Percentiles rank a stretch among this genome's conserved stretches.
Evolutionary conservation across 2,329 filamentous ascomycete species (phyloP).

Genomic region (Exutisphaerella laricina): DNA sequence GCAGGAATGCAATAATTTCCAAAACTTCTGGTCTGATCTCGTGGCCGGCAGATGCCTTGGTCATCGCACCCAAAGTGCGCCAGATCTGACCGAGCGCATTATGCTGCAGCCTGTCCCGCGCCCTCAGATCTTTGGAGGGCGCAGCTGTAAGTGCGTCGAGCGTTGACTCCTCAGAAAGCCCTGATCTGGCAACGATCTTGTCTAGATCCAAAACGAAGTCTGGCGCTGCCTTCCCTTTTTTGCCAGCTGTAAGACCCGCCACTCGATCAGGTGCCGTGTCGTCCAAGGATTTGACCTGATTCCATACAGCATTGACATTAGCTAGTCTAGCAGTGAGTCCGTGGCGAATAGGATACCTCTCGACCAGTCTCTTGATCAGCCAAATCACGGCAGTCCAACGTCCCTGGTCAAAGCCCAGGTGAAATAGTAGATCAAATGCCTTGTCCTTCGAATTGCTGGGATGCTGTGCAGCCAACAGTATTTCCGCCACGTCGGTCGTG

Average conservation of each 20-base stretch:
- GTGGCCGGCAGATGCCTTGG: slow-evolving; percentile 30
- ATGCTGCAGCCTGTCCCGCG: slow-evolving; percentile 28
- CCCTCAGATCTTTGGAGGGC: slow-evolving; percentile 1
- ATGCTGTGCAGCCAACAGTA: slow-evolving; percentile 25
- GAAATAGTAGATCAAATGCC: slow-evolving; percentile 35
- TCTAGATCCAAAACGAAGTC: background rate
- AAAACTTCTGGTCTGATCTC: slow-evolving; percentile 41
- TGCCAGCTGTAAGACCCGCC: too few species aligned
- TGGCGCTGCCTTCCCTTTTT: background rate
- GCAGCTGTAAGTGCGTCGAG: slow-evolving; percentile 23
- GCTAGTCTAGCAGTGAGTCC: slow-evolving; percentile 1
- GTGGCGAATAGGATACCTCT: slow-evolving; percentile 24
- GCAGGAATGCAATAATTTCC: slow-evolving; percentile 45
- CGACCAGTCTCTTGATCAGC: slow-evolving; percentile 41
- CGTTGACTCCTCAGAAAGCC: background rate
- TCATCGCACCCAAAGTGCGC: slow-evolving; percentile 43
- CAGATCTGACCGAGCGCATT: slow-evolving; percentile 42
- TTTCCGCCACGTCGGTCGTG: slow-evolving; percentile 22
- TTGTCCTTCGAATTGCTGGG: slow-evolving; percentile 2
- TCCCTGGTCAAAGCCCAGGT: slow-evolving; percentile 37
- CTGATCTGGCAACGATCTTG: background rate
- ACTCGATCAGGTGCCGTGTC: slow-evolving; percentile 13
- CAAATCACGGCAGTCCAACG: slow-evolving; percentile 43
- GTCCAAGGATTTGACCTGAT: slow-evolving; percentile 9
- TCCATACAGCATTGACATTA: slow-evolving; percentile 12